Evolutionary conservation across 495 filamentous ascomycete species (phyloP).

Genomic region (Entonaema liquescens): DNA sequence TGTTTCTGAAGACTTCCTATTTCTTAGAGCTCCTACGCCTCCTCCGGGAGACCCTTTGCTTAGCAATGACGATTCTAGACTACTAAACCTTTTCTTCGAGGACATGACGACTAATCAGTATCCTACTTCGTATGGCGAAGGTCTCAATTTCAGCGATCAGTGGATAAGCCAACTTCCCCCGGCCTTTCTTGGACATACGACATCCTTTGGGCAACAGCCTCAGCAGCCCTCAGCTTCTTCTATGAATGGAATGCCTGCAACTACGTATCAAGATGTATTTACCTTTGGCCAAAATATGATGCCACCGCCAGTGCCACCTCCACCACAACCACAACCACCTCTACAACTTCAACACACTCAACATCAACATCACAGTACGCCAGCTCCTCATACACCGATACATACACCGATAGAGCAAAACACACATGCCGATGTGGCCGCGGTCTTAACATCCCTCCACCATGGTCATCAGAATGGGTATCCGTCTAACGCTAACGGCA

Average conservation of each 20-base stretch:
- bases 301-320: slow-evolving; percentile 44
- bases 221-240: slow-evolving; percentile 31
- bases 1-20: slow-evolving; percentile 58
- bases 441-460: slow-evolving; percentile 39
- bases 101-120: slow-evolving; percentile 66
- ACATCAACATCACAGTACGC: slow-evolving; percentile 20
- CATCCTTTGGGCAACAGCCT: slow-evolving; percentile 65
- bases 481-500: slow-evolving; percentile 14
- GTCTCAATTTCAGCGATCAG: slow-evolving; percentile 57
- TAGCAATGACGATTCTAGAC: slow-evolving; percentile 67
- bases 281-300: slow-evolving; percentile 42
- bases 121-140: slow-evolving; percentile 59
- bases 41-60: slow-evolving; percentile 68
- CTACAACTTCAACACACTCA: slow-evolving; percentile 35
- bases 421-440: slow-evolving; percentile 40
- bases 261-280: slow-evolving; percentile 32
- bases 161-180: slow-evolving; percentile 67
- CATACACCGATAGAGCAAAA: slow-evolving; percentile 40
- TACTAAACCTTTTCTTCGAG: slow-evolving; percentile 70
- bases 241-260: slow-evolving; percentile 27
- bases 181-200: slow-evolving; percentile 67
- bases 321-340: slow-evolving; percentile 36
- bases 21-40: slow-evolving; percentile 64
- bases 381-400: slow-evolving; percentile 23
- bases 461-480: slow-evolving; percentile 38